Percentiles rank a stretch among this genome's conserved stretches.
Evolutionary conservation across 2,329 filamentous ascomycete species (phyloP).

Genomic region (Fusarium brachygibbosum): DNA sequence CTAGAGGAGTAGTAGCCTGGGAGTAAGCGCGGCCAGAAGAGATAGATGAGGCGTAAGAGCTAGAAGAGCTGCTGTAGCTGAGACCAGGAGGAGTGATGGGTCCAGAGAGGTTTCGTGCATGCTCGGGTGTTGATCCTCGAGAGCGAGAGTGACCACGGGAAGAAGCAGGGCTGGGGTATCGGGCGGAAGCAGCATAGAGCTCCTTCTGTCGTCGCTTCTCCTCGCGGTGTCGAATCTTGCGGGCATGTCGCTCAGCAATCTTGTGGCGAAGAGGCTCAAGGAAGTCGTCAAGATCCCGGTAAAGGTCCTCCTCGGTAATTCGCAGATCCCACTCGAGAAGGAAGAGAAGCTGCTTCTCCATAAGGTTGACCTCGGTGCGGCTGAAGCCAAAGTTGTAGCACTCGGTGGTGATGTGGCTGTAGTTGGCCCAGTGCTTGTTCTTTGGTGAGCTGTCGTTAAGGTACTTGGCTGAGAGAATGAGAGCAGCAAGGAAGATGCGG

Average conservation of each 20-base stretch:
- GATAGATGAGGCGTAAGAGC: constrained; percentile 64
- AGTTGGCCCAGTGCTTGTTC: constrained; percentile 99
- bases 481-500: constrained; percentile 92
- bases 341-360: constrained; percentile 98
- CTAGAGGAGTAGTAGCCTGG: constrained; percentile 66
- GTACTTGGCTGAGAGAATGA: constrained; percentile 94
- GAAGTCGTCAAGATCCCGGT: constrained; percentile 88
- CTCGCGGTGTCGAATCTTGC: constrained; percentile 64
- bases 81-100: constrained; percentile 61
- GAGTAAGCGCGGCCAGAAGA: constrained; percentile 64
- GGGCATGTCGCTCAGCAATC: constrained; percentile 64
- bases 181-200: constrained; percentile 53
- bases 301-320: constrained; percentile 87
- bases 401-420: constrained; percentile 81
- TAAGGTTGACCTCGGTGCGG: constrained; percentile 95
- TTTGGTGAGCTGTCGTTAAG: constrained; percentile 98
- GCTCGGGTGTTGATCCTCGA: constrained; percentile 58
- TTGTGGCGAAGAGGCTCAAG: constrained; percentile 83
- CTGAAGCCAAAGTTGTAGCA: constrained; percentile 86
- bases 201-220: constrained; percentile 60
- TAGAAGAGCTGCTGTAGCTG: constrained; percentile 63
- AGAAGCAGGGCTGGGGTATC: constrained; percentile 62
- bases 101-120: constrained; percentile 56
- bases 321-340: constrained; percentile 94
- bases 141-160: constrained; percentile 61